Evolutionary conservation across 306 rosid genomes (phyloP).

Genomic region (Astragalus membranaceus): DNA sequence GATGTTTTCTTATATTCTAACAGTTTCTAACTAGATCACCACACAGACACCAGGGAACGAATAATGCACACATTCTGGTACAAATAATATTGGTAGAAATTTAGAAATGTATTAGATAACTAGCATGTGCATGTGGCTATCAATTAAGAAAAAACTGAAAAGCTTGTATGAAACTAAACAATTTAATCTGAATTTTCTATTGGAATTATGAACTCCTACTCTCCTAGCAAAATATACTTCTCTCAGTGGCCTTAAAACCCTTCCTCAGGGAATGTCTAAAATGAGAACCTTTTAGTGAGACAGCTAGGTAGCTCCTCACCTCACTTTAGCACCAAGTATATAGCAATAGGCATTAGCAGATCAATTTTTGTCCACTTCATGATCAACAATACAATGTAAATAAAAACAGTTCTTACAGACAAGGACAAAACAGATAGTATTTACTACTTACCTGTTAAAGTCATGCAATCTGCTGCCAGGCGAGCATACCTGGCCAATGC

Average conservation of each 20-base stretch:
- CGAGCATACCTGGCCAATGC: constrained; percentile 86
- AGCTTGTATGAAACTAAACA: neutral
- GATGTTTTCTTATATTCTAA: too few species aligned
- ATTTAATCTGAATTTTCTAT: neutral
- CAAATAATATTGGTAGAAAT: neutral
- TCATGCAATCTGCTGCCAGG: constrained; percentile 72
- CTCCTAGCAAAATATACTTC: constrained; percentile 22
- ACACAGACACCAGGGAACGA: neutral
- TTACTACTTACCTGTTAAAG: constrained; percentile 60
- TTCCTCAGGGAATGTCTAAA: neutral
- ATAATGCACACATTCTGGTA: neutral
- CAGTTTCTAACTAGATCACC: neutral
- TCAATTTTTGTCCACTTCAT: neutral
- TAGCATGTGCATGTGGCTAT: neutral
- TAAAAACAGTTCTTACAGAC: constrained; percentile 1
- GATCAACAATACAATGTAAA: neutral
- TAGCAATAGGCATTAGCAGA: neutral
- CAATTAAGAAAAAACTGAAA: neutral
- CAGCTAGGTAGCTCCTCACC: neutral
- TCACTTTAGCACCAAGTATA: neutral
- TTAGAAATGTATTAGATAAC: neutral
- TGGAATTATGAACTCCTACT: neutral
- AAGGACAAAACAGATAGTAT: neutral
- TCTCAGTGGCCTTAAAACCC: constrained; percentile 1
- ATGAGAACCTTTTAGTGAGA: neutral